Evolutionary conservation across 139 green algal genomes (phyloP), one percentile per base, ranked within the genome.

Genomic region (Eudorina sp.): DNA sequence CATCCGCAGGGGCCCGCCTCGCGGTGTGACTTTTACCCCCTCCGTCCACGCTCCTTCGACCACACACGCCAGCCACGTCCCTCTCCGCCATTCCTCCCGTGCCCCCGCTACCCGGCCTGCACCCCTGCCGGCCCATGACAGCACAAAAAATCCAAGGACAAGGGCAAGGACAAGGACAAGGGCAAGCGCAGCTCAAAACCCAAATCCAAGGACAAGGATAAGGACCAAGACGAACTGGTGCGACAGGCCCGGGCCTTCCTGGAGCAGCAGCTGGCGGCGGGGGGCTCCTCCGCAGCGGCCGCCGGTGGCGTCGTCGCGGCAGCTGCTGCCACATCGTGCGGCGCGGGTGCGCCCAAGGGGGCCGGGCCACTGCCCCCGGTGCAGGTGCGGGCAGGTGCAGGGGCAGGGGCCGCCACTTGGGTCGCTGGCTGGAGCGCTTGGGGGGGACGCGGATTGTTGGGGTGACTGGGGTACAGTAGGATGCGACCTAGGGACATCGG

Each of bases 181-280:
- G 43, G 60, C n/a, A 85, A 90, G 62, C 55, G 55, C 8, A 66
- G 55, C 55, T 66, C 55, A 23, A 72, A 72, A 29, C n/a, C 43
- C 87, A 90, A 88, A n/a, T 77, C 86, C 53, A 91, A 91, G 55
- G 68, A 88, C 43, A 90, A 90, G 60, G 41, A 85, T 18, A 89
- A 90, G 55, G 88, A 90, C 53, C 74, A 85, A n/a, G 79, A 75
- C 38, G 58, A 75, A 41, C 23, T 76, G 19, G 27, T 46, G 16
- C 31, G 31, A 27, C 78, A 77, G 55, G 81, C 81, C 19, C 34
- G 64, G 3, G 81, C 81, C 31, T 87, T 87, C 81, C 81, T 87
- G 62, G 81, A 87, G 64, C 81, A 87, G 45, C 81, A 87, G 11
- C 81, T 87, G 46, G 72, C 48, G 0, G 38, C 48, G 8, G 69